A percentile compares a stretch with the other conserved stretches of the same genome.
Conservation (phyloP, 2,329 filamentous ascomycete species). For the Aspergillus carbonarius region DNA sequence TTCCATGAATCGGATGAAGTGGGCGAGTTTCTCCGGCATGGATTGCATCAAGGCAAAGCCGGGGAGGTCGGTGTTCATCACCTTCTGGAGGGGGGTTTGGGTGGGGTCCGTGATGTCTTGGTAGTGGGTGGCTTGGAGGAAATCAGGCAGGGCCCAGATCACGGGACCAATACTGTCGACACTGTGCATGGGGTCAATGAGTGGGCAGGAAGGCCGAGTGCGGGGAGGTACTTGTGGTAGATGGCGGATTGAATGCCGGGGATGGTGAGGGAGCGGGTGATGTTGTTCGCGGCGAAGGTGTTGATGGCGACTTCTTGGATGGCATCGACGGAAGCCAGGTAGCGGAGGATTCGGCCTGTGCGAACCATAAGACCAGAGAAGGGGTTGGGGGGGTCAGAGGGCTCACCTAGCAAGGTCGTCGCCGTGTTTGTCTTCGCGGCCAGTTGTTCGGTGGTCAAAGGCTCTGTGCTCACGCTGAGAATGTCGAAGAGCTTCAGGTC, state of each 20-base stretch:
- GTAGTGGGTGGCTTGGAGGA: not conserved
- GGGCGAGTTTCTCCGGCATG: not conserved
- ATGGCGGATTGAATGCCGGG: not conserved
- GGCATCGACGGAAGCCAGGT: slow-evolving; percentile 21
- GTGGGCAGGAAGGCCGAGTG: not conserved
- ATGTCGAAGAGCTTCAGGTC: slow-evolving; percentile 2
- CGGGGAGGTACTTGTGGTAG: not conserved
- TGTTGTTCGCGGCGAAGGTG: slow-evolving; percentile 14
- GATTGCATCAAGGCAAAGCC: not conserved
- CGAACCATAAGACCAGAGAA: not conserved
- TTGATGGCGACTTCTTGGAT: slow-evolving; percentile 17
- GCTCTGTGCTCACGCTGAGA: not conserved
- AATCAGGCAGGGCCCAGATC: not conserved
- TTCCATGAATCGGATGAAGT: not conserved
- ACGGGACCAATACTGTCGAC: slow-evolving; percentile 17
- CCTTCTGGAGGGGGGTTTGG: slow-evolving; percentile 5
- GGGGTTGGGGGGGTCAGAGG: not conserved
- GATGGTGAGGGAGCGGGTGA: slow-evolving; percentile 16
- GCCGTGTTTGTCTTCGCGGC: not conserved
- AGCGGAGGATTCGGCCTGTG: slow-evolving; percentile 27
- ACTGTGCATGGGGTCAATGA: not conserved
- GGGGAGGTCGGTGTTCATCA: not conserved
- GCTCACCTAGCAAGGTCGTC: slow-evolving; percentile 6
- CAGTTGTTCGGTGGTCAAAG: not conserved
- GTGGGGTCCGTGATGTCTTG: not conserved